phyloP scores from a whole-genome alignment of 108 stramenopile genomes.

The Pseudonitzschia multistriata region DNA sequence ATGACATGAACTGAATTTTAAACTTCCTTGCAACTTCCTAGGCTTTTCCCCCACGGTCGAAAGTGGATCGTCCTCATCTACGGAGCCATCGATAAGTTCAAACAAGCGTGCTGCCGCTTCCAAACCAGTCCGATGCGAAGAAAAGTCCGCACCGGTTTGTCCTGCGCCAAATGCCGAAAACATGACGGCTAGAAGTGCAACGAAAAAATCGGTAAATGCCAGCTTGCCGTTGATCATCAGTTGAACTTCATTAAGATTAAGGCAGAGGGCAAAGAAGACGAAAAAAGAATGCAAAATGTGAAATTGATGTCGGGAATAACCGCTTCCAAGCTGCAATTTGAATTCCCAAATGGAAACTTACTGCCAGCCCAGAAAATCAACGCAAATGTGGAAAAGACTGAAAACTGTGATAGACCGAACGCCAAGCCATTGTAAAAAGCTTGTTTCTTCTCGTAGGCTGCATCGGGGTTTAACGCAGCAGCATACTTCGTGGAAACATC shows the following conservation, averaged over 20 bases:
- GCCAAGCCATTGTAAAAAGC: constrained; percentile 7
- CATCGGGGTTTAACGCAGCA: background rate
- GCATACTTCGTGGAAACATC: background rate
- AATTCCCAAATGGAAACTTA: background rate
- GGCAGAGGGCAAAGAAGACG: background rate
- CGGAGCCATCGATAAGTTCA: constrained; percentile 2
- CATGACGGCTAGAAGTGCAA: constrained; percentile 1
- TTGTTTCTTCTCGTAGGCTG: constrained; percentile 2
- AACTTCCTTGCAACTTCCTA: constrained; percentile 26
- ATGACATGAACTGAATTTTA: constrained; percentile 53
- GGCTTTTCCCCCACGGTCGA: constrained; percentile 48
- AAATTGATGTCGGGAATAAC: background rate
- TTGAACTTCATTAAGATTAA: background rate
- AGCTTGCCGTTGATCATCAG: constrained; percentile 4
- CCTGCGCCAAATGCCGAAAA: constrained; percentile 6
- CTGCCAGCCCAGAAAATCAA: constrained; percentile 1
- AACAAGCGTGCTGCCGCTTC: background rate
- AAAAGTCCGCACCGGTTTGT: constrained; percentile 10
- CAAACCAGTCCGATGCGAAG: background rate
- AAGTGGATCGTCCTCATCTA: constrained; percentile 42
- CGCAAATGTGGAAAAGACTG: constrained; percentile 6
- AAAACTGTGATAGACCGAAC: constrained; percentile 2
- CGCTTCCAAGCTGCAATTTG: background rate
- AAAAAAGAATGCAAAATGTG: background rate
- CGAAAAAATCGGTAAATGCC: constrained; percentile 2